Conservation (phyloP, 768 basidiomycete species). For the Rhodotorula graminis region DNA sequence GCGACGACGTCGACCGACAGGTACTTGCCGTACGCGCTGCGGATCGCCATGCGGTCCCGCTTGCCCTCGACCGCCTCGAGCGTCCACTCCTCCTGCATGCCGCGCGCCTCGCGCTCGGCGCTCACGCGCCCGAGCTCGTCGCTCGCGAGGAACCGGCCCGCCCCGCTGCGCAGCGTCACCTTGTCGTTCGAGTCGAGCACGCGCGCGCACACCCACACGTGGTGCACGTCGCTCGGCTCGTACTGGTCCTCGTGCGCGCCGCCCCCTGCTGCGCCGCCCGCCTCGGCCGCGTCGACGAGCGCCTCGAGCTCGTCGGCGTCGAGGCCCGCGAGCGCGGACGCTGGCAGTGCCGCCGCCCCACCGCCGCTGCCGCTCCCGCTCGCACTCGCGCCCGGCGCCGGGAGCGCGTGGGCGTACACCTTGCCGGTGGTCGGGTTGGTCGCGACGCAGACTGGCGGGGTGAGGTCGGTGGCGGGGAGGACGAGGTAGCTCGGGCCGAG, state of each 20-base stretch:
- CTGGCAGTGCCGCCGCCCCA: neutral
- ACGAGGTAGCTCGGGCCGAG: constrained; percentile 35
- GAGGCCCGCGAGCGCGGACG: constrained; percentile 9
- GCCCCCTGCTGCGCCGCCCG: neutral
- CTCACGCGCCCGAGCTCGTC: constrained; percentile 79
- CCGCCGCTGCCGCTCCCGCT: neutral
- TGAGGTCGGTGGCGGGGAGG: neutral
- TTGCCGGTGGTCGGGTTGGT: constrained; percentile 34
- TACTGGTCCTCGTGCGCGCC: too few relatives aligned
- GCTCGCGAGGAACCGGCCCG: constrained; percentile 84
- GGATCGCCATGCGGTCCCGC: constrained; percentile 50
- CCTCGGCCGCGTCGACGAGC: constrained; percentile 19
- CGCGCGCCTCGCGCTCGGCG: constrained; percentile 79
- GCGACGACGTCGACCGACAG: constrained; percentile 79
- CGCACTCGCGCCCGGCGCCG: neutral
- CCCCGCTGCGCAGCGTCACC: constrained; percentile 69
- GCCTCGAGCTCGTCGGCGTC: constrained; percentile 36
- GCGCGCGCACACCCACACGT: constrained; percentile 86
- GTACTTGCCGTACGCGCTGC: constrained; percentile 85
- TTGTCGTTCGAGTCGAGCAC: constrained; percentile 71
- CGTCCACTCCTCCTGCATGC: constrained; percentile 91
- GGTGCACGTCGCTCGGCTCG: constrained; percentile 69
- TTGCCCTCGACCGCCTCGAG: constrained; percentile 58
- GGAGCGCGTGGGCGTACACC: constrained; percentile 24
- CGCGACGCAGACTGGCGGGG: constrained; percentile 17